phyloP scores from a whole-genome alignment of 139 green algal species.

The Micractinium conductrix region DNA sequence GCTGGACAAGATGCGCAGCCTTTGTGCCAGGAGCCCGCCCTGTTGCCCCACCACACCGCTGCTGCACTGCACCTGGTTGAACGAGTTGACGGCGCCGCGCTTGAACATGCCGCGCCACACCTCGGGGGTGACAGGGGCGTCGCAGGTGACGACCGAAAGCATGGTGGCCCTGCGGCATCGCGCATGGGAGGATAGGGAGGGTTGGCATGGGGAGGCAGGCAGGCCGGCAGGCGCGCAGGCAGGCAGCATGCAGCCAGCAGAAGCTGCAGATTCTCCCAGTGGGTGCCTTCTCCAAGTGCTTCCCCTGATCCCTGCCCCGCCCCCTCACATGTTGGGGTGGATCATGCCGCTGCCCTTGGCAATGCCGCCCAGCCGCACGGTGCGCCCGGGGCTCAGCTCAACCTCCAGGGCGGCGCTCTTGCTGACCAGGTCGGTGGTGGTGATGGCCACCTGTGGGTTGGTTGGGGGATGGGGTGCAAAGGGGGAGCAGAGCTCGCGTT shows the following conservation, averaged over 20 bases:
- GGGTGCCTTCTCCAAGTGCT: background rate
- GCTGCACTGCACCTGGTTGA: too few species aligned
- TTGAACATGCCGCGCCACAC: conserved; percentile 87
- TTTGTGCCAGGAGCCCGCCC: too few species aligned
- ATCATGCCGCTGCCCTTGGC: conserved; percentile 99
- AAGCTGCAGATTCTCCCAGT: conserved; percentile 10
- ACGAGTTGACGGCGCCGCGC: conserved; percentile 68
- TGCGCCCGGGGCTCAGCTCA: conserved; percentile 49
- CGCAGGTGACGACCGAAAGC: conserved; percentile 94
- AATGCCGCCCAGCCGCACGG: conserved; percentile 90
- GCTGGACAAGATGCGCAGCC: too few species aligned
- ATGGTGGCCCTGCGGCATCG: conserved; percentile 83
- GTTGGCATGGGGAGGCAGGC: background rate
- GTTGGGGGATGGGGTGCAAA: too few species aligned
- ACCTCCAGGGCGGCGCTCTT: conserved; percentile 91
- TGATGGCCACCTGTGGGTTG: too few species aligned
- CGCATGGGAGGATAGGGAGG: background rate
- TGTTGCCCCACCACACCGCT: too few species aligned
- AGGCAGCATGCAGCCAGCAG: background rate
- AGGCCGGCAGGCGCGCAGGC: background rate
- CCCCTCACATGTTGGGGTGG: conserved; percentile 96
- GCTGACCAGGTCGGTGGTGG: conserved; percentile 89
- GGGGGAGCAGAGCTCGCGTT: too few species aligned
- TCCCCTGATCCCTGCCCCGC: background rate
- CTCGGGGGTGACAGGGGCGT: conserved; percentile 78